Base-by-base conservation (phyloP, 306 rosid genomes). In the Vigna unguiculata region DNA sequence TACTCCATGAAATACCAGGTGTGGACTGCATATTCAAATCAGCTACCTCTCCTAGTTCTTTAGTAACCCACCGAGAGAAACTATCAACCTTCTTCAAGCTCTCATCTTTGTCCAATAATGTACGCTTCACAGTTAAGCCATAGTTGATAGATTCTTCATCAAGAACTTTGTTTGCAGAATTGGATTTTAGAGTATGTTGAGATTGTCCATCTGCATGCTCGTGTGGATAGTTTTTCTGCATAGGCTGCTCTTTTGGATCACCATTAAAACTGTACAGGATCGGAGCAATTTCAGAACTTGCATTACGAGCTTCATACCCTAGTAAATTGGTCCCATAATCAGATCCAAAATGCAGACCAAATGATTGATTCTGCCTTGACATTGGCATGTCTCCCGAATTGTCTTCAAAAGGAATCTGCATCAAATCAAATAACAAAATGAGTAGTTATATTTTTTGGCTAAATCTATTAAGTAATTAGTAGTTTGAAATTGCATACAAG, bases 81-180 rank as follows among this genome's bases (percentile, higher is more conserved):
- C 98, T 93, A 76, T 93, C 98, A 82, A 93, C 90, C 85, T 93
- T 93, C 90, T 91, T 93, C 80, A 93, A 78, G 85, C 88, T 86
- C 76, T 88, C 94, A n/a, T 84, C 91, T 40, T 83, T 74, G 78
- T 82, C 89, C 65, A 87, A 74, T 85, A 93, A 86, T 75, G 89
- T 60, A 61, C 84, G 90, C 77, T 85, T 90, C 71, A 80, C 52
- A 46, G 86, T 55, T 77, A 83, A 82, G 77, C 93, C 64, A 84
- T 86, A 82, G 85, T 71, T 71, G 22, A 78, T 49, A 79, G 82
- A 81, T 82, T 91, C 92, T 84, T 88, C 93, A 8, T 66, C 68
- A 6, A 71, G 54, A 79, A 71, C 80, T 74, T 80, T 84, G 80
- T 64, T 85, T 76, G 78, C 62, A 57, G 84, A 81, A 81, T 66